Evolutionary conservation across 805 yeast species (phyloP), one percentile per base, ranked within the genome.

Genomic region (Ogataea saltuana): DNA sequence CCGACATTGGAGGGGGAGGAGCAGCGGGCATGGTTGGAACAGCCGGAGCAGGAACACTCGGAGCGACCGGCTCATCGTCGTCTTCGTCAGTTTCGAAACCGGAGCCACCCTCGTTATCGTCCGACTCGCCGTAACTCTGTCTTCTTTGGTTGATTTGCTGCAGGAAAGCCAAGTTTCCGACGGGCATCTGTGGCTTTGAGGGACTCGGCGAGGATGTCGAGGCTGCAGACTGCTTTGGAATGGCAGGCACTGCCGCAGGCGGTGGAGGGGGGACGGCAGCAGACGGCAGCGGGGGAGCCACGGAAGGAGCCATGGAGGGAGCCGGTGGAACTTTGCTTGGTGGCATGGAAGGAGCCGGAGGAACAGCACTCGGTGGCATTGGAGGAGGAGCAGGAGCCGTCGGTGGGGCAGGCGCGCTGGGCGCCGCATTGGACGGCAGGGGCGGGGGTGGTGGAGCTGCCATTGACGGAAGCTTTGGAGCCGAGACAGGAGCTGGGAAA

Each of bases 71-170:
- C 19, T 44, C 49, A 3, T 41, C 42, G 33, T 52, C 65, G 13
- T 51, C 59, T 12, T 40, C 47, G 6, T 47, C 46, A 9, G 65
- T 59, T 15, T 33, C 46, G 11, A 39, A 32, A 6, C 37, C 28
- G 7, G 21, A 32, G 13, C 30, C 32, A 12, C 39, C 50, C 12
- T 42, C 43, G 30, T 29, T 39, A 31, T 32, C 45, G n/a, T 67
- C 74, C n/a, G 73, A 71, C 27, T 45, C 50, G 7, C 67, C 73
- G 12, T 74, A 71, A 31, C 74, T 78, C 44, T 71, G 75, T 48
- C 81, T 64, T 48, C 71, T 70, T 25, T 67, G 70, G 51, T 74
- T 75, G 41, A 76, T 76, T 46, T 76, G 75, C 4, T 75, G 71
- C 10, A 76, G 29, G 32, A 45, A 38, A 10, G 43, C 45, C 27